These are phyloP conservation scores for Trichoderma asperelloides DNA, from an alignment of 495 filamentous ascomycete species.

Conservation along the genomic window DNA sequence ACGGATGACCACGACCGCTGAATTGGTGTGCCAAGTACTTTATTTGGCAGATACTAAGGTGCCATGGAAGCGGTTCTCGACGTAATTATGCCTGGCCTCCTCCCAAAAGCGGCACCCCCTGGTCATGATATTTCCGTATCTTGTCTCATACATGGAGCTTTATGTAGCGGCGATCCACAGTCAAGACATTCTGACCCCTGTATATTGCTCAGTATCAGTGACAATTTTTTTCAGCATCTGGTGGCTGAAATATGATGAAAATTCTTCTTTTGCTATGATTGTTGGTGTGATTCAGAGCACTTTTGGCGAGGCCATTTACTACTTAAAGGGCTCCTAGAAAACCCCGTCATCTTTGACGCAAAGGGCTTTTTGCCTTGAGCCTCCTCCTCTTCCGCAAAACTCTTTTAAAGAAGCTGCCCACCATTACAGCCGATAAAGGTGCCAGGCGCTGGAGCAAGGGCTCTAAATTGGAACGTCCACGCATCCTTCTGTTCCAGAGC, in stretches of 20 bases:
- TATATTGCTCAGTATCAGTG: background rate
- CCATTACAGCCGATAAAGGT: background rate
- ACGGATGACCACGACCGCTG: background rate
- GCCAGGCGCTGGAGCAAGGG: background rate
- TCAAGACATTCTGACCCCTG: background rate
- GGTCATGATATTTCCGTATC: background rate
- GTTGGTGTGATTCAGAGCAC: background rate
- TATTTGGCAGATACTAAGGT: background rate
- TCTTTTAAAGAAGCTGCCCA: background rate
- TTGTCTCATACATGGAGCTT: conserved; percentile 1
- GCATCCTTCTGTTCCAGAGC: background rate
- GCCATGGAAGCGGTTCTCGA: background rate
- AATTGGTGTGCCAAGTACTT: background rate
- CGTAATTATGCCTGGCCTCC: background rate
- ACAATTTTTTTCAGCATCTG: background rate
- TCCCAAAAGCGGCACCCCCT: background rate
- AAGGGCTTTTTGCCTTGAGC: background rate
- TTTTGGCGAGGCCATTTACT: too few species aligned
- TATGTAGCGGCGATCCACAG: background rate
- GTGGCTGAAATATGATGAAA: background rate
- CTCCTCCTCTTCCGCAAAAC: background rate
- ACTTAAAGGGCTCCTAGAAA: background rate
- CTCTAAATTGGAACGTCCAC: background rate
- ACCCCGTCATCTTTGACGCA: background rate
- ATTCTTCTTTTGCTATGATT: background rate